phyloP scores from a whole-genome alignment of 345 rosid species.

The Xanthoceras sorbifolium region DNA sequence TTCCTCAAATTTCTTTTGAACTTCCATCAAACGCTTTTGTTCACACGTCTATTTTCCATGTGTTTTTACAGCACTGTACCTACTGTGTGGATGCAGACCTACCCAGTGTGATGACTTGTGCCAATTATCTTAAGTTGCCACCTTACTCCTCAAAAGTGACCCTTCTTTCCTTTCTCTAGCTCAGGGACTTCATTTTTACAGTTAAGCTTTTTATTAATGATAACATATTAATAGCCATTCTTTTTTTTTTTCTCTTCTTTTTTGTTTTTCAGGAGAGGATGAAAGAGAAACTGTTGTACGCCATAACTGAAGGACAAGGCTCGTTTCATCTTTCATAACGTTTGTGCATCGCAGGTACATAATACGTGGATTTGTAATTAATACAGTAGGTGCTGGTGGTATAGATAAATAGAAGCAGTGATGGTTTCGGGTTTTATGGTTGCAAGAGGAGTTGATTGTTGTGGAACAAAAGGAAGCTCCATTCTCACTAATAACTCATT shows the following conservation, averaged over 20 bases:
- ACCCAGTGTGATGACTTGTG: constrained; percentile 98
- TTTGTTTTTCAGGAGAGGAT: constrained; percentile 69
- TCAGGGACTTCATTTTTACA: neutral
- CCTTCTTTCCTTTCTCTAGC: constrained; percentile 14
- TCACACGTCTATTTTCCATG: neutral
- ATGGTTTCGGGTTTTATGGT: constrained; percentile 14
- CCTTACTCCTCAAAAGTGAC: constrained; percentile 87
- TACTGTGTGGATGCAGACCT: constrained; percentile 68
- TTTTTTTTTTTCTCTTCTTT: neutral
- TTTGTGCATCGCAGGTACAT: constrained; percentile 20
- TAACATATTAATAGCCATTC: neutral
- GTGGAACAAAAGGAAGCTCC: constrained; percentile 35
- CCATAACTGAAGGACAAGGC: constrained; percentile 96
- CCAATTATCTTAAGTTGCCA: constrained; percentile 93
- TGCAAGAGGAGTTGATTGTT: constrained; percentile 29
- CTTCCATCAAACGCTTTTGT: neutral
- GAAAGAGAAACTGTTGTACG: constrained; percentile 86
- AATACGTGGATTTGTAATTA: constrained; percentile 47
- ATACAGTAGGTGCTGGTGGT: constrained; percentile 35
- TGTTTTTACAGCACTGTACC: constrained; percentile 63
- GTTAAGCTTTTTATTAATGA: neutral
- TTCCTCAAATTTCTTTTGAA: neutral
- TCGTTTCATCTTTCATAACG: constrained; percentile 91
- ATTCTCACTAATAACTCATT: constrained; percentile 7
- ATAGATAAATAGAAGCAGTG: constrained; percentile 11